A percentile compares a stretch with the other conserved stretches of the same genome.
Evolutionary conservation across 2,329 filamentous ascomycete genomes (phyloP).

Genomic region (Tolypocladium endophyticum): DNA sequence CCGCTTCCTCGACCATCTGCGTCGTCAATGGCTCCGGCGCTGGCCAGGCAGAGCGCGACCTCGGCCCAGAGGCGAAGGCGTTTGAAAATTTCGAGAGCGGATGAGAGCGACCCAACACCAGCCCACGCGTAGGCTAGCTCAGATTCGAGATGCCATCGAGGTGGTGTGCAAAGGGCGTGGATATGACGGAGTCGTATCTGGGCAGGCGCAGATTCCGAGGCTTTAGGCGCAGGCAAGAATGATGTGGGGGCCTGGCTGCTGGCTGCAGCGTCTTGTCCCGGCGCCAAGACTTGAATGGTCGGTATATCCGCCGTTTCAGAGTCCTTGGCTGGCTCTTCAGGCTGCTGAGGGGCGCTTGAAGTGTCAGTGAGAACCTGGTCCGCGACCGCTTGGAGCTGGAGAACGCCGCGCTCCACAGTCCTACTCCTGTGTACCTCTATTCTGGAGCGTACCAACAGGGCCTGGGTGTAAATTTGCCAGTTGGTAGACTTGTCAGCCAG

Average conservation of each 20-base stretch:
- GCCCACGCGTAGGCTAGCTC: slow-evolving; percentile 93
- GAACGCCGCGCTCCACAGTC: slow-evolving; percentile 77
- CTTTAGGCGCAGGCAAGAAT: slow-evolving; percentile 70
- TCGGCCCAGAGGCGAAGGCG: slow-evolving; percentile 90
- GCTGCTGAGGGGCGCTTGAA: slow-evolving; percentile 18
- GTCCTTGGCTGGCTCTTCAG: slow-evolving; percentile 15
- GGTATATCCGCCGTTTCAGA: slow-evolving; percentile 26
- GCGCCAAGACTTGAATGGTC: slow-evolving; percentile 31
- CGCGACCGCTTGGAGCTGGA: slow-evolving; percentile 90
- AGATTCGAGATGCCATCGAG: slow-evolving; percentile 87
- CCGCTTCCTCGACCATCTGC: slow-evolving; percentile 41
- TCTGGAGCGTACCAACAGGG: slow-evolving; percentile 75
- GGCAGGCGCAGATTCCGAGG: slow-evolving; percentile 67
- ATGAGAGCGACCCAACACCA: slow-evolving; percentile 72
- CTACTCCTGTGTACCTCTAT: slow-evolving; percentile 82
- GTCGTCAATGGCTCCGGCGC: slow-evolving; percentile 46
- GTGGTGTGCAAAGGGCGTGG: slow-evolving; percentile 72
- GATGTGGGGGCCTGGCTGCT: slow-evolving; percentile 46
- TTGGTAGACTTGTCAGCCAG: slow-evolving; percentile 83
- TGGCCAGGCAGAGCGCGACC: slow-evolving; percentile 78
- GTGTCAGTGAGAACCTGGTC: slow-evolving; percentile 93
- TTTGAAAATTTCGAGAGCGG: slow-evolving; percentile 93
- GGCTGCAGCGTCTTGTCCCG: slow-evolving; percentile 17
- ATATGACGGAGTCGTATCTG: slow-evolving; percentile 72
- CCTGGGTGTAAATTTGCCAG: slow-evolving; percentile 97